Percentiles rank a stretch among this genome's conserved stretches.
phyloP scores from a whole-genome alignment of 768 basidiomycete genomes.

The Suillus americanus region DNA sequence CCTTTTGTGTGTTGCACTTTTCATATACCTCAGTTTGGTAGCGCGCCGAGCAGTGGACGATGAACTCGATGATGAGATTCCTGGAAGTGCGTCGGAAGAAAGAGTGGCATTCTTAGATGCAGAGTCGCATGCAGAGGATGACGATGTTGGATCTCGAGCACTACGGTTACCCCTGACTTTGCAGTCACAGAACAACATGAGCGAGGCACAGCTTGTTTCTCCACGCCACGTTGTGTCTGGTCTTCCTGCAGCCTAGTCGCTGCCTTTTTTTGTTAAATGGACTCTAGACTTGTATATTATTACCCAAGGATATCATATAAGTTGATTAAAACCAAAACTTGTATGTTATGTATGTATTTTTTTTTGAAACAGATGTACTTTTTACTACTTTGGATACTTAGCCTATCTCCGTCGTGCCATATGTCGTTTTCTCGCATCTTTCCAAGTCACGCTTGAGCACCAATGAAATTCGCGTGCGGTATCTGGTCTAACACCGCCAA shows the following conservation, averaged over 20 bases:
- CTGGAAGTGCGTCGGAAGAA: constrained; percentile 44
- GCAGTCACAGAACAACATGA: constrained; percentile 37
- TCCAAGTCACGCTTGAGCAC: constrained; percentile 1
- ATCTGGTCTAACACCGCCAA: constrained; percentile 1
- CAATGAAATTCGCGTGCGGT: not conserved
- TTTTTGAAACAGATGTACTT: constrained; percentile 20
- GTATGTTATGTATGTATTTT: constrained; percentile 24
- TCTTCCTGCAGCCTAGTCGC: constrained; percentile 12
- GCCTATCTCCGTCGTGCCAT: not conserved
- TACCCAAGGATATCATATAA: not conserved
- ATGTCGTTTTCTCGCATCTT: constrained; percentile 10
- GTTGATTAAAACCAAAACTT: not conserved
- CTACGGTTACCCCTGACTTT: constrained; percentile 17
- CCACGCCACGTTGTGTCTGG: constrained; percentile 13
- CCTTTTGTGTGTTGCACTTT: constrained; percentile 67
- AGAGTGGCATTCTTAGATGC: constrained; percentile 51
- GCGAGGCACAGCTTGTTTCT: constrained; percentile 42
- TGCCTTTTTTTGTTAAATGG: constrained; percentile 1
- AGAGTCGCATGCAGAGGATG: constrained; percentile 21
- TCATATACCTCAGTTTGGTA: constrained; percentile 78
- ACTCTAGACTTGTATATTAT: constrained; percentile 7
- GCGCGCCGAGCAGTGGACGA: constrained; percentile 69
- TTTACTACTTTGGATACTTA: constrained; percentile 5
- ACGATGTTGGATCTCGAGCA: constrained; percentile 13
- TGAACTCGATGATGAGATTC: constrained; percentile 44